These are phyloP conservation scores for Trifolium pratense DNA, from an alignment of 306 rosid genomes.

Conservation along the genomic window DNA sequence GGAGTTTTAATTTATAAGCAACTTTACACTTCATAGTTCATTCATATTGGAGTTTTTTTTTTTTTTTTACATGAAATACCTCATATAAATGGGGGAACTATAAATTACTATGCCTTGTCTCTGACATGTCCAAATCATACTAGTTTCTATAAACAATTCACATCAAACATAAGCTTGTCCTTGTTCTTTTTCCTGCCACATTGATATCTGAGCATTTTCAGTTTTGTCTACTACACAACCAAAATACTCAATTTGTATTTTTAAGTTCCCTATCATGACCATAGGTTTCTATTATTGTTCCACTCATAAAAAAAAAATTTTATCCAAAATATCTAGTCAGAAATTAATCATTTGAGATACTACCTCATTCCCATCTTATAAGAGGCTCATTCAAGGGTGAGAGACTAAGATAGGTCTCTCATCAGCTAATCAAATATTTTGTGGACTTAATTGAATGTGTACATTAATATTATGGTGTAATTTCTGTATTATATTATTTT, in stretches of 20 bases:
- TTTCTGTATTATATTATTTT: no score
- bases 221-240: slow-evolving; percentile 44
- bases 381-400: no score
- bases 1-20: slow-evolving; percentile 35
- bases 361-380: no score
- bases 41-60: slow-evolving; percentile 37
- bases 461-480: no score
- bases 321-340: no score
- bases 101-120: slow-evolving; percentile 41
- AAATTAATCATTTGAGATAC: no score
- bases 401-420: no score
- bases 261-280: slow-evolving; percentile 42
- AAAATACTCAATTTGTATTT: slow-evolving; percentile 35
- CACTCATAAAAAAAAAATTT: no score
- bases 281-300: slow-evolving; percentile 48
- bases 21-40: slow-evolving; percentile 41
- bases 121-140: slow-evolving; percentile 85
- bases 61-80: no score
- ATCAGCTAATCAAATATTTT: no score
- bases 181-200: slow-evolving; percentile 48
- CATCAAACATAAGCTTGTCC: slow-evolving; percentile 62
- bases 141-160: slow-evolving; percentile 62
- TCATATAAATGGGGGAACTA: slow-evolving; percentile 60
- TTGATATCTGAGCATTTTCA: slow-evolving; percentile 45
- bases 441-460: no score